Evolutionary conservation across 495 filamentous ascomycete species (phyloP).

Genomic region (Niebla homalea): DNA sequence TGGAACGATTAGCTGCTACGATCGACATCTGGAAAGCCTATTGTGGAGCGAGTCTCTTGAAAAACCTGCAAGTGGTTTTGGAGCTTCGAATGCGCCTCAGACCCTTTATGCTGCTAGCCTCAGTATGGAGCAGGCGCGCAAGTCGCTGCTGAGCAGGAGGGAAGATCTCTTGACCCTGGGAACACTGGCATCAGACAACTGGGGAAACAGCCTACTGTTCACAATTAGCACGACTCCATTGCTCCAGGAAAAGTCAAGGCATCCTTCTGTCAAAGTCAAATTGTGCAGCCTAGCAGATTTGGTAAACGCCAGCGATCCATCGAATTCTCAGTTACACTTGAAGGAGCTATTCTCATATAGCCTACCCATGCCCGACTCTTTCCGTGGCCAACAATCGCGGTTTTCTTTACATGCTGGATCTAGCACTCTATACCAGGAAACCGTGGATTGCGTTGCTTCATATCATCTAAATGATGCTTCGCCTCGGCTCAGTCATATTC

Average conservation of each 20-base stretch:
- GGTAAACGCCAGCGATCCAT: not conserved
- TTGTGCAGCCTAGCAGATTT: not conserved
- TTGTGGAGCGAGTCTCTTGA: not conserved
- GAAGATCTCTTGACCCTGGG: slow-evolving; percentile 24
- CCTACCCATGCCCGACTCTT: slow-evolving; percentile 5
- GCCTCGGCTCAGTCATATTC: slow-evolving; percentile 3
- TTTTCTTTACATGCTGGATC: slow-evolving; percentile 8
- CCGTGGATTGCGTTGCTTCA: not conserved
- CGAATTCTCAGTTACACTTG: not conserved
- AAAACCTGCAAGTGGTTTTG: no score
- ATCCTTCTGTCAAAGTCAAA: not conserved
- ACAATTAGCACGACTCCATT: not conserved
- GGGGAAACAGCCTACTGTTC: slow-evolving; percentile 5
- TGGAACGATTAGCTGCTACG: slow-evolving; percentile 16
- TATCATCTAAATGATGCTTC: slow-evolving; percentile 10
- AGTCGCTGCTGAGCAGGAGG: slow-evolving; percentile 31
- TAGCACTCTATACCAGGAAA: slow-evolving; percentile 11
- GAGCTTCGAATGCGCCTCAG: slow-evolving; percentile 4
- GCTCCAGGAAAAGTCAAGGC: not conserved
- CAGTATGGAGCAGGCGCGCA: slow-evolving; percentile 25
- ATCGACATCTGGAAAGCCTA: not conserved
- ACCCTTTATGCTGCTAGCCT: slow-evolving; percentile 29
- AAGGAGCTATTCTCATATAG: not conserved
- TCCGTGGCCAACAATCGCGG: not conserved
- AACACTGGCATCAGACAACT: not conserved